These are phyloP conservation scores for Tulasnella sp. DNA, from an alignment of 768 basidiomycete genomes.

Conservation along the genomic window DNA sequence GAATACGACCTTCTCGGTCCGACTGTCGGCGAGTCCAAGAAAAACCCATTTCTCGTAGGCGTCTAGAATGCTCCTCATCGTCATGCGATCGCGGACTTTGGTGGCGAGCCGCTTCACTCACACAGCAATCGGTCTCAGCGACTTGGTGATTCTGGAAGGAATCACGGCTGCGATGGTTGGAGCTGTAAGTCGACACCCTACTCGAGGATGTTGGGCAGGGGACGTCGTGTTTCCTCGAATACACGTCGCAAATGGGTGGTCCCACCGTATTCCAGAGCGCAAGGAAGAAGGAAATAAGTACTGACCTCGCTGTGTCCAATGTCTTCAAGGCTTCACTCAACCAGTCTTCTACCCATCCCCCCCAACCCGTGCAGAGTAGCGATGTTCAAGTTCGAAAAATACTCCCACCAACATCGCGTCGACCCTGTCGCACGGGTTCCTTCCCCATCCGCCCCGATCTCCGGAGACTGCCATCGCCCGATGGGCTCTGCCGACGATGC, in stretches of 20 bases:
- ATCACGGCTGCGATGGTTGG: too few relatives aligned
- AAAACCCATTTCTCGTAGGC: not conserved
- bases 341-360: not conserved
- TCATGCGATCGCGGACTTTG: too few relatives aligned
- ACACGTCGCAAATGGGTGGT: too few relatives aligned
- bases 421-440: not conserved
- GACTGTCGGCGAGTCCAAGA: not conserved
- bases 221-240: too few relatives aligned
- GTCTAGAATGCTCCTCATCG: not conserved
- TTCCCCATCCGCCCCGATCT: not conserved
- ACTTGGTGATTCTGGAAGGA: too few relatives aligned
- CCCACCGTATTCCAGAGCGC: not conserved
- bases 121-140: too few relatives aligned
- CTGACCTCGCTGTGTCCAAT: not conserved
- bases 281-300: not conserved
- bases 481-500: not conserved
- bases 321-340: not conserved
- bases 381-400: not conserved
- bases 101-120: too few relatives aligned
- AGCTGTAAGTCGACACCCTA: too few relatives aligned
- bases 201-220: too few relatives aligned
- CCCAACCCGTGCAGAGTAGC: not conserved
- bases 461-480: not conserved
- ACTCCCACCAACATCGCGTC: not conserved
- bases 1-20: not conserved